These are phyloP conservation scores for Yarrowia porcina DNA, from an alignment of 805 yeast genomes.

Conservation along the genomic window DNA sequence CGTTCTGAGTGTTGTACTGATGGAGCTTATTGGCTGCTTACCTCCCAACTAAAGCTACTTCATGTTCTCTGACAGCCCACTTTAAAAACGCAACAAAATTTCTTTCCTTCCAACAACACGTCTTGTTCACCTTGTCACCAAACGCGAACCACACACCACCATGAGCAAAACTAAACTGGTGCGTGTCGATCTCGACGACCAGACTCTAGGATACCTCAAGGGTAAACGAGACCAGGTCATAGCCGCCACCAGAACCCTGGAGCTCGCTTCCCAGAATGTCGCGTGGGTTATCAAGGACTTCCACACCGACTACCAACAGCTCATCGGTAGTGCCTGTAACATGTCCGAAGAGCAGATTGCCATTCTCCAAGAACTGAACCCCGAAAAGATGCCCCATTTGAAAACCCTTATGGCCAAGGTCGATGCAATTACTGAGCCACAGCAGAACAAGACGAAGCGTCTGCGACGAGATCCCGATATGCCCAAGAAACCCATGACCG, in stretches of 20 bases:
- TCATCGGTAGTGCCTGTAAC: background rate
- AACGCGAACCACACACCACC: constrained; percentile 19
- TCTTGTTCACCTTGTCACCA: background rate
- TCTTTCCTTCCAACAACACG: constrained; percentile 11
- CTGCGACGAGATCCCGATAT: constrained; percentile 73
- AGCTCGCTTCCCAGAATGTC: background rate
- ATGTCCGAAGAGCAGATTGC: background rate
- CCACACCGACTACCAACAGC: background rate
- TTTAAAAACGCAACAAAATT: constrained; percentile 5
- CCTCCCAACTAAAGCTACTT: constrained; percentile 16
- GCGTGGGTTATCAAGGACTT: constrained; percentile 6
- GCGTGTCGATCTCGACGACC: constrained; percentile 4
- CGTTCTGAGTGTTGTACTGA: background rate
- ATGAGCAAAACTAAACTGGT: background rate
- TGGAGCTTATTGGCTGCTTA: background rate
- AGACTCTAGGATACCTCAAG: constrained; percentile 3
- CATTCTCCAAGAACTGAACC: background rate
- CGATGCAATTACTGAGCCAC: background rate
- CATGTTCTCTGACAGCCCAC: constrained; percentile 4
- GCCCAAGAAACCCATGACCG: constrained; percentile 91
- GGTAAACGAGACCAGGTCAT: constrained; percentile 10
- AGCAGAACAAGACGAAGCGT: background rate
- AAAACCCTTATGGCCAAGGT: background rate
- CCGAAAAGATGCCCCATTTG: background rate
- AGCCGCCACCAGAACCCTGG: constrained; percentile 6